Percentiles rank a stretch among this genome's conserved stretches.
phyloP scores from a whole-genome alignment of 2,329 filamentous ascomycete genomes.

The Aaosphaeria arxii region DNA sequence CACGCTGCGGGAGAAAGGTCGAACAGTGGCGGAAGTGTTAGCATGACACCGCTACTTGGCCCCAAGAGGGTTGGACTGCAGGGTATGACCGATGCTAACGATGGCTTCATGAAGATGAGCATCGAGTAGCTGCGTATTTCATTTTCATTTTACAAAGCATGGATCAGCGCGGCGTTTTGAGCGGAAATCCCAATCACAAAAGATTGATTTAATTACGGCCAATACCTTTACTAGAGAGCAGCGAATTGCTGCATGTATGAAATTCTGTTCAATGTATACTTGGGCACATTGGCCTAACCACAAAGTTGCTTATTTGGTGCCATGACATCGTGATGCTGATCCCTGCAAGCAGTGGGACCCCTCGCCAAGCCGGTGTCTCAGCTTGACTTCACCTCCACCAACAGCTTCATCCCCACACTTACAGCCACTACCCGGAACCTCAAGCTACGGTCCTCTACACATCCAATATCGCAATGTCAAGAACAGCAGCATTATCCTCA shows the following conservation, averaged over 20 bases:
- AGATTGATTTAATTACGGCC: background rate
- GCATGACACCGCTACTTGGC: conserved; percentile 39
- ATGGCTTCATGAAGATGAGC: conserved; percentile 94
- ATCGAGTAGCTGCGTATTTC: conserved; percentile 62
- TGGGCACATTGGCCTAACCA: no score
- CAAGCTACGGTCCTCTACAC: background rate
- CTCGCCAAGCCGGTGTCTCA: conserved; percentile 9
- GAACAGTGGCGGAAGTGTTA: conserved; percentile 49
- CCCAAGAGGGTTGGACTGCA: conserved; percentile 60
- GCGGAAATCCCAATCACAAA: background rate
- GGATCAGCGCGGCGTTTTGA: conserved; percentile 24
- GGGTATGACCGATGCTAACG: conserved; percentile 93
- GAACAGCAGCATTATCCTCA: conserved; percentile 53
- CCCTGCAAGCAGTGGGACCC: conserved; percentile 1
- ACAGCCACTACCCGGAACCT: no score
- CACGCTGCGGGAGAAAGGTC: conserved; percentile 50
- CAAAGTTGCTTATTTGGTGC: no score
- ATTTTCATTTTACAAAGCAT: background rate
- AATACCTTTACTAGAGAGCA: background rate
- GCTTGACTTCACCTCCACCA: background rate
- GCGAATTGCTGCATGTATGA: no score
- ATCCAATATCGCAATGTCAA: conserved; percentile 29
- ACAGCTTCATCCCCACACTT: background rate
- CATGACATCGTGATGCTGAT: no score
- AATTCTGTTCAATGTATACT: no score